phyloP scores from a whole-genome alignment of 495 filamentous ascomycete species.

The Neurospora sp. region DNA sequence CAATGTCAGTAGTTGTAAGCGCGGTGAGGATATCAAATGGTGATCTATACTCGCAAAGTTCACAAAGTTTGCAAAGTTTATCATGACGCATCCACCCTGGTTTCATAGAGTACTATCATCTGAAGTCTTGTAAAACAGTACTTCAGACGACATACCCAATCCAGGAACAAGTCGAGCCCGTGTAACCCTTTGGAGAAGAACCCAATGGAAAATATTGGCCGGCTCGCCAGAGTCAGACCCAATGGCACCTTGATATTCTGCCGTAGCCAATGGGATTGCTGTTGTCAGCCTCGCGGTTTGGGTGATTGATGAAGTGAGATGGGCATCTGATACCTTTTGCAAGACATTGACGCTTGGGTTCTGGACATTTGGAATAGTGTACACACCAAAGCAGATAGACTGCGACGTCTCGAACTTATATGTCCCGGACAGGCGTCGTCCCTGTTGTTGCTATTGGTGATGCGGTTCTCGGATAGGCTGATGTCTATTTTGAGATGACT shows the following conservation, averaged over 20 bases:
- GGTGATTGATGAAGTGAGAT: not conserved
- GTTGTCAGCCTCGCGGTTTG: not conserved
- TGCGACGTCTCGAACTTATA: not conserved
- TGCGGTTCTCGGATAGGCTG: not conserved
- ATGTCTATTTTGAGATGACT: not conserved
- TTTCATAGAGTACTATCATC: not conserved
- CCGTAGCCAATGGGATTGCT: not conserved
- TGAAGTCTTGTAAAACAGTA: not conserved
- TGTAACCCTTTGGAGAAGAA: not conserved
- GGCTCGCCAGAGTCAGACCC: not conserved
- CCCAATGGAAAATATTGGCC: not conserved
- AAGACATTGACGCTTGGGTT: not conserved
- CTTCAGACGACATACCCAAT: constrained; percentile 1
- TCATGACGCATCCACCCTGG: not conserved
- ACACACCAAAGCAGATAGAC: not conserved
- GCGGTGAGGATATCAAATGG: not conserved
- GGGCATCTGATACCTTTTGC: not conserved
- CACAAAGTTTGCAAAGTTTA: not conserved
- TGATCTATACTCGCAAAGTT: not conserved
- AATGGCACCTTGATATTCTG: not conserved
- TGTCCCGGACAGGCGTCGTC: not conserved
- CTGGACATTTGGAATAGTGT: not conserved
- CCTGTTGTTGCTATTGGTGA: not conserved
- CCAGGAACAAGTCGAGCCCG: constrained; percentile 10
- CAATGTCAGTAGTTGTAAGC: not conserved